Evolutionary conservation across 805 yeast genomes (phyloP).

Genomic region (Isabelozyma rhagii): DNA sequence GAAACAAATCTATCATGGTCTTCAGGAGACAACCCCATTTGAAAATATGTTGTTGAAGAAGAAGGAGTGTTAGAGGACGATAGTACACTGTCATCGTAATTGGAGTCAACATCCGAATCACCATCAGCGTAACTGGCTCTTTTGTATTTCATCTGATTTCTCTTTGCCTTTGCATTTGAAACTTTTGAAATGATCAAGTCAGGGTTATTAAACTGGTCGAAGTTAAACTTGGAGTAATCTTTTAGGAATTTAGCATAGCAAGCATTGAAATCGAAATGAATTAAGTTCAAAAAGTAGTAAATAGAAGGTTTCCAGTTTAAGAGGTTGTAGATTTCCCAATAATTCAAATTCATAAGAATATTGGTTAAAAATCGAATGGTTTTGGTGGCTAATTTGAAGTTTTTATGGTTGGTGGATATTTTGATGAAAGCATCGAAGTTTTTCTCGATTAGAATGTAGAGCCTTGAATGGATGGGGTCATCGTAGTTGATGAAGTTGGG

Average conservation of each 20-base stretch:
- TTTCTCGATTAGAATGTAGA: slow-evolving; percentile 32
- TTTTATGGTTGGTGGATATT: slow-evolving; percentile 26
- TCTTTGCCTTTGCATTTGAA: slow-evolving; percentile 9
- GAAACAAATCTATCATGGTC: slow-evolving; percentile 23
- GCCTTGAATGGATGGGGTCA: slow-evolving; percentile 27
- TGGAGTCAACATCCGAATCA: background rate
- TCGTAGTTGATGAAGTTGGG: slow-evolving; percentile 14
- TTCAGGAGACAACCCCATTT: slow-evolving; percentile 11
- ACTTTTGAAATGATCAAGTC: slow-evolving; percentile 9
- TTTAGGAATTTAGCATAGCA: slow-evolving; percentile 33
- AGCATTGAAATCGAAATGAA: slow-evolving; percentile 38
- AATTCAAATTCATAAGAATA: slow-evolving; percentile 34
- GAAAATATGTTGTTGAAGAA: slow-evolving; percentile 5
- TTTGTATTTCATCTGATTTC: slow-evolving; percentile 1
- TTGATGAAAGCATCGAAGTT: slow-evolving; percentile 38
- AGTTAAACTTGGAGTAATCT: slow-evolving; percentile 28
- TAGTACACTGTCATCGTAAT: background rate
- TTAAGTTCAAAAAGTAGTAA: slow-evolving; percentile 36
- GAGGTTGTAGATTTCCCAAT: slow-evolving; percentile 44
- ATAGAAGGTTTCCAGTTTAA: slow-evolving; percentile 41
- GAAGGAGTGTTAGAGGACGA: slow-evolving; percentile 7
- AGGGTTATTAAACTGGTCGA: slow-evolving; percentile 10
- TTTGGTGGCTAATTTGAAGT: slow-evolving; percentile 29
- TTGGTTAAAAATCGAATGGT: slow-evolving; percentile 37
- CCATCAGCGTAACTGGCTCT: slow-evolving; percentile 1